Percentiles rank a stretch among this genome's conserved stretches.
Conservation (phyloP, 805 yeast species). For the Suhomyces vadensis region DNA sequence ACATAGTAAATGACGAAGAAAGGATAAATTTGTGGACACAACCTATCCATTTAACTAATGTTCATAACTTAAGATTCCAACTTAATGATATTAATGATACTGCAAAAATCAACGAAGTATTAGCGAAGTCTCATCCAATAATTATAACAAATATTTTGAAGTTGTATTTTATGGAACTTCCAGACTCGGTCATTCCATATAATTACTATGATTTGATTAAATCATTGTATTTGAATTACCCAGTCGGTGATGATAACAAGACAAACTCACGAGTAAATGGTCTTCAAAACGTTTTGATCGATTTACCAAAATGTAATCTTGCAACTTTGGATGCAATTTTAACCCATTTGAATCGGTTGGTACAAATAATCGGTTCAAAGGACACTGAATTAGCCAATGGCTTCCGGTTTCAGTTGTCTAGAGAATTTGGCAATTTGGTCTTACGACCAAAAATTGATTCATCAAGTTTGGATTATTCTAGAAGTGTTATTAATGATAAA, state of each 20-base stretch:
- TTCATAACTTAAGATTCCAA: constrained; percentile 61
- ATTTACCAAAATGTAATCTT: constrained; percentile 67
- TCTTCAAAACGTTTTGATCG: constrained; percentile 62
- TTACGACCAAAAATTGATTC: constrained; percentile 47
- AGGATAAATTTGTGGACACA: constrained; percentile 69
- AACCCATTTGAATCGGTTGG: constrained; percentile 69
- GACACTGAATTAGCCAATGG: constrained; percentile 33
- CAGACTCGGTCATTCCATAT: constrained; percentile 70
- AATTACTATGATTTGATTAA: constrained; percentile 66
- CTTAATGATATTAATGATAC: constrained; percentile 43
- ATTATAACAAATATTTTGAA: constrained; percentile 68
- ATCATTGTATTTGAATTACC: constrained; percentile 56
- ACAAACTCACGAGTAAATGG: constrained; percentile 58
- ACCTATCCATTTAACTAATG: constrained; percentile 58
- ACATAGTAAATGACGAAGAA: constrained; percentile 63
- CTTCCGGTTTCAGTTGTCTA: constrained; percentile 53
- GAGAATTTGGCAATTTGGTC: constrained; percentile 65
- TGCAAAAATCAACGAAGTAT: constrained; percentile 31
- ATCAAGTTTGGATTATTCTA: constrained; percentile 20
- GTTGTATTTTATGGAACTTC: constrained; percentile 74
- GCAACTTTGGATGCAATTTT: constrained; percentile 81
- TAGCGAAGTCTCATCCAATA: constrained; percentile 49
- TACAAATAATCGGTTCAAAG: constrained; percentile 47
- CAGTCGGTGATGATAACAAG: constrained; percentile 40
- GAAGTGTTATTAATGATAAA: constrained; percentile 49